Evolutionary conservation across 75 land plant genomes (phyloP).

Genomic region (Pseudotsuga menziesii): DNA sequence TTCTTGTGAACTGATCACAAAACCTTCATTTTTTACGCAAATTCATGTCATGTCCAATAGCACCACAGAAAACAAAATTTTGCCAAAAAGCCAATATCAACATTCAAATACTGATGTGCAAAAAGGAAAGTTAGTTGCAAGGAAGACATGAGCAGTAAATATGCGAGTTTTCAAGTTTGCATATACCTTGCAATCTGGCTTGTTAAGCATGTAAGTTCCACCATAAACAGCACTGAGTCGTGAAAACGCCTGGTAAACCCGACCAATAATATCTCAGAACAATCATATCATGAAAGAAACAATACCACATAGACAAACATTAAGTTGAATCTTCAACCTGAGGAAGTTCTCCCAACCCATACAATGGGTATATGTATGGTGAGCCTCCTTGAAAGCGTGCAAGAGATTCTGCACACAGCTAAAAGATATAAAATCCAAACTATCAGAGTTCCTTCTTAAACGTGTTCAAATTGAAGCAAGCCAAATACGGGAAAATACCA

Average conservation of each 20-base stretch:
- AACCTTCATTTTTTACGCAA: too few species aligned
- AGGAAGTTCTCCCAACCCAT: slow-evolving; percentile 76
- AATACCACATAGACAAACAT: neutral
- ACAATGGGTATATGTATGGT: slow-evolving; percentile 64
- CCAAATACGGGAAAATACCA: too few species aligned
- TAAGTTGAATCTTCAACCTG: slow-evolving; percentile 30
- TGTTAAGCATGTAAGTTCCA: slow-evolving; percentile 76
- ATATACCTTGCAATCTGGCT: slow-evolving; percentile 75
- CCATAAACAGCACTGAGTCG: slow-evolving; percentile 80
- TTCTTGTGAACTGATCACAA: too few species aligned
- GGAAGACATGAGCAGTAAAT: too few species aligned
- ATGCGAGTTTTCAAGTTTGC: too few species aligned
- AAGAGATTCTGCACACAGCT: slow-evolving; percentile 69
- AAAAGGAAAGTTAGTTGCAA: too few species aligned
- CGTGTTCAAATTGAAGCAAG: neutral
- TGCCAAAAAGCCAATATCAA: too few species aligned
- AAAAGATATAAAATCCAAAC: slow-evolving; percentile 8
- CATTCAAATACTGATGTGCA: too few species aligned
- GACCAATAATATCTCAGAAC: neutral
- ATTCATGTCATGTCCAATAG: too few species aligned
- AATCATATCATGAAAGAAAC: neutral
- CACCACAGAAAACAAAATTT: too few species aligned
- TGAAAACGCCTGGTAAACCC: slow-evolving; percentile 53
- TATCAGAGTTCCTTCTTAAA: neutral
- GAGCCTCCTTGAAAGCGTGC: slow-evolving; percentile 71